Evolutionary conservation across 225 moss, liverwort and hornwort genomes (phyloP).

Genomic region (Anthoceros angustus): DNA sequence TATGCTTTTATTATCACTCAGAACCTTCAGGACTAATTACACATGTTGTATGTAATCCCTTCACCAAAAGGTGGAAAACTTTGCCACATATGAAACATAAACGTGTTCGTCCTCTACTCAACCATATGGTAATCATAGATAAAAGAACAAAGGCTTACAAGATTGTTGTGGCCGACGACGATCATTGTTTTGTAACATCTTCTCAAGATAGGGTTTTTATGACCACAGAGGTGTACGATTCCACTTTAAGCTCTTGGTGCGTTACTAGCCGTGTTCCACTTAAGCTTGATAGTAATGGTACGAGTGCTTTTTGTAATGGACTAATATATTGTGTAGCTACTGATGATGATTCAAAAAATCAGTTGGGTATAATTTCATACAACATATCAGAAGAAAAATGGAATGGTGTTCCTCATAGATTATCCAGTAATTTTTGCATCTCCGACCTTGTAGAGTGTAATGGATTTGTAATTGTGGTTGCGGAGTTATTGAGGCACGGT

Average conservation of each 20-base stretch:
- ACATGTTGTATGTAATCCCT: not conserved
- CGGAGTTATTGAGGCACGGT: not conserved
- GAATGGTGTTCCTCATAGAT: not conserved
- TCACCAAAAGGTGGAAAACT: not conserved
- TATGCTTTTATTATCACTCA: not conserved
- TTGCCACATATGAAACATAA: not conserved
- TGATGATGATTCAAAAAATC: not conserved
- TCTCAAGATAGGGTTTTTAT: conserved; percentile 1
- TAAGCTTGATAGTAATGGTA: not conserved
- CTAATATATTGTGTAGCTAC: not conserved
- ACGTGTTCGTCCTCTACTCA: not conserved
- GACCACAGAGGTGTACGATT: not conserved
- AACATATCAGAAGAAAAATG: not conserved
- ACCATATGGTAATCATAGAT: not conserved
- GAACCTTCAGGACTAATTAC: not conserved
- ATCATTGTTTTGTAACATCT: not conserved
- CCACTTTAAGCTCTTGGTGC: not conserved
- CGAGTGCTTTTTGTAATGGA: not conserved
- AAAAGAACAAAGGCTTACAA: not conserved
- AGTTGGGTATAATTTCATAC: not conserved
- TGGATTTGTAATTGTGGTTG: not conserved
- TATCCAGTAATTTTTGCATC: not conserved
- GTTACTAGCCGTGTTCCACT: not conserved
- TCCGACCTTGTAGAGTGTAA: not conserved
- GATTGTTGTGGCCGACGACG: not conserved